Percentiles rank a stretch among this genome's conserved stretches.
These are phyloP conservation scores for Begonia masoniana DNA, from an alignment of 306 rosid genomes.

Conservation along the genomic window DNA sequence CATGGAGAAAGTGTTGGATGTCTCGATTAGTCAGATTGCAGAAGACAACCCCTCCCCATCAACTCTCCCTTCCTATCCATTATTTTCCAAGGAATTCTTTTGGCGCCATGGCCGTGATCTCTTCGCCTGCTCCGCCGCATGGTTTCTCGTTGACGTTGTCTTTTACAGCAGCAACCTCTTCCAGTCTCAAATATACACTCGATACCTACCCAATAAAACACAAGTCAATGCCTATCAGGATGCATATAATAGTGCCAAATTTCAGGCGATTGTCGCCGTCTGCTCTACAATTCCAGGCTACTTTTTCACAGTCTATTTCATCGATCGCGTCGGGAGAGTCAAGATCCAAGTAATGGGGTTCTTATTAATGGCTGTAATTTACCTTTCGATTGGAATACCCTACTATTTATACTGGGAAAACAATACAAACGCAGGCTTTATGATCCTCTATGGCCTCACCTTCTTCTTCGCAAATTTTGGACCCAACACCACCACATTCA, in stretches of 20 bases:
- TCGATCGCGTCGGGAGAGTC: constrained; percentile 57
- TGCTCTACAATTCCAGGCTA: constrained; percentile 72
- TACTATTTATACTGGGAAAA: constrained; percentile 28
- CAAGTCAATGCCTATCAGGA: constrained; percentile 11
- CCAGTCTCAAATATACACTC: constrained; percentile 39
- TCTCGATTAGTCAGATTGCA: constrained; percentile 23
- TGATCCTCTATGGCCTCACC: constrained; percentile 49
- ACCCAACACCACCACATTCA: constrained; percentile 84
- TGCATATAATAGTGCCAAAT: constrained; percentile 23
- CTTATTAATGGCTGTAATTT: constrained; percentile 37
- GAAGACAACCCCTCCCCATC: constrained; percentile 27
- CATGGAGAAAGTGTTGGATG: constrained; percentile 61
- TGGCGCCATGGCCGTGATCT: constrained; percentile 56
- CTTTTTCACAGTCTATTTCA: constrained; percentile 52
- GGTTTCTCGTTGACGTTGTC: constrained; percentile 60
- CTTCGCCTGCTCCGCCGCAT: constrained; percentile 34
- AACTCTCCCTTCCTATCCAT: constrained; percentile 14
- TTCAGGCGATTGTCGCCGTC: constrained; percentile 44
- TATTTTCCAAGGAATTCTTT: constrained; percentile 37
- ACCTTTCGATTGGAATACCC: constrained; percentile 41
- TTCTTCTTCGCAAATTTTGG: constrained; percentile 81
- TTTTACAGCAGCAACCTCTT: constrained; percentile 64
- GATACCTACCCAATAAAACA: not conserved
- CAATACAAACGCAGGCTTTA: constrained; percentile 6
- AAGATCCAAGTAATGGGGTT: constrained; percentile 57